Evolutionary conservation across 2,329 filamentous ascomycete genomes (phyloP), one percentile per base, ranked within the genome.

Genomic region (Graphilbum fragrans): DNA sequence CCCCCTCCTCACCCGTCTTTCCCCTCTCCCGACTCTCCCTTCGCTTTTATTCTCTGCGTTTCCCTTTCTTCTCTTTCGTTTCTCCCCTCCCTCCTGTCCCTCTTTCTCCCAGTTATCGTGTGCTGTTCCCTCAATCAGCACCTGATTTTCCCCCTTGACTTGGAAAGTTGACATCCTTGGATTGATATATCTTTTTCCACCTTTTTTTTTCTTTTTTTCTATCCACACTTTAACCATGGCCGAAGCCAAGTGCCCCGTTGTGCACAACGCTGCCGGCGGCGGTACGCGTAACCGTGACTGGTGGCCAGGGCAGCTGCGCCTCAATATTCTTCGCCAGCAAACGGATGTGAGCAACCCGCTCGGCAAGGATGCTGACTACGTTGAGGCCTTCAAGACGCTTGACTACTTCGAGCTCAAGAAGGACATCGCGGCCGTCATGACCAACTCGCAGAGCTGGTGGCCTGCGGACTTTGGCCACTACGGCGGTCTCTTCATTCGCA

Each of bases 391-490:
- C 67, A 80, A 82, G 64, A 75, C 63, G 52, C 66, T 87, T 43
- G 77, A 84, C 62, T 84, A 83, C 55, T 64, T 71, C 46, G 80
- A 63, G 21, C 60, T 87, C 51, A 87, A 87, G 75, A 79, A 82
- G 62, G 83, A 88, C 55, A 61, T 88, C 7, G 52, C 65, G n/a
- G 67, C 64, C 17, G 56, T 87, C 53, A 81, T 86, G 78, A 87
- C 82, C 39, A 77, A 85, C 57, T 86, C 81, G 3, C 77, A 87
- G 62, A 77, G 83, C 33, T 86, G 74, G 75, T 88, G 83, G 83
- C 83, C 83, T 1, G 83, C 83, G 25, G 83, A 88, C 57, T 85
- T 82, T 54, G 82, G 82, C 42, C 80, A 86, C 68, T 88, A 87
- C 52, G 82, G 82, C 49, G 82, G 82, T 59, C 70, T 87, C 22